These are phyloP conservation scores for Luvunga scandens DNA, from an alignment of 345 rosid genomes.

Conservation along the genomic window DNA sequence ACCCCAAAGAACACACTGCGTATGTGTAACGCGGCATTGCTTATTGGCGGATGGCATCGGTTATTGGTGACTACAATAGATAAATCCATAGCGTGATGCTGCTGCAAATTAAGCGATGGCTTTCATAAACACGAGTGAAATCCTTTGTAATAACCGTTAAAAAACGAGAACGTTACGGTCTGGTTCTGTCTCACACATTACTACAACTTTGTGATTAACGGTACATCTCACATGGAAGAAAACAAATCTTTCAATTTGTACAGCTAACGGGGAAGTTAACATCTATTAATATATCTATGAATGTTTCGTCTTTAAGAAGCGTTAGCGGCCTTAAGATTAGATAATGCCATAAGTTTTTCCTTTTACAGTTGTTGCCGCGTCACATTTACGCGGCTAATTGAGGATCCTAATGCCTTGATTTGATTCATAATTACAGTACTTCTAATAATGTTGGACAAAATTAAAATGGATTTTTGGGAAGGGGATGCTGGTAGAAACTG, in stretches of 20 bases:
- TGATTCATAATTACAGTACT: background rate
- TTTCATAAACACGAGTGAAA: background rate
- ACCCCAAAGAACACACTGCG: too few relatives aligned
- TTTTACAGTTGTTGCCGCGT: background rate
- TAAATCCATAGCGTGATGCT: too few relatives aligned
- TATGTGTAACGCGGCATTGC: too few relatives aligned
- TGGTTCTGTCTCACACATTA: background rate
- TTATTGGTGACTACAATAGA: too few relatives aligned
- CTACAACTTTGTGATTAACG: slow-evolving; percentile 20
- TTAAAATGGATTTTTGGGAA: background rate
- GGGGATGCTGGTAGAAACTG: background rate
- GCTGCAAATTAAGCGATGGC: background rate
- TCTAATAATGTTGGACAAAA: background rate
- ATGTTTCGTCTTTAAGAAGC: background rate
- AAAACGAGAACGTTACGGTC: background rate
- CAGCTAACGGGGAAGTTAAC: slow-evolving; percentile 3
- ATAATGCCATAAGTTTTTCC: too few relatives aligned
- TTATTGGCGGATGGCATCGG: too few relatives aligned
- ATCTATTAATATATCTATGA: background rate
- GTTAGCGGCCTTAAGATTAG: background rate
- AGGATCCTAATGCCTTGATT: background rate
- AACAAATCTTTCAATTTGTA: slow-evolving; percentile 10
- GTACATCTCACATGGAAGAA: too few relatives aligned
- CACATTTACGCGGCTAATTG: background rate
- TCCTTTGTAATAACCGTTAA: slow-evolving; percentile 20